phyloP scores from a whole-genome alignment of 257 asterid genomes.

The Nicotiana obtusifolia region DNA sequence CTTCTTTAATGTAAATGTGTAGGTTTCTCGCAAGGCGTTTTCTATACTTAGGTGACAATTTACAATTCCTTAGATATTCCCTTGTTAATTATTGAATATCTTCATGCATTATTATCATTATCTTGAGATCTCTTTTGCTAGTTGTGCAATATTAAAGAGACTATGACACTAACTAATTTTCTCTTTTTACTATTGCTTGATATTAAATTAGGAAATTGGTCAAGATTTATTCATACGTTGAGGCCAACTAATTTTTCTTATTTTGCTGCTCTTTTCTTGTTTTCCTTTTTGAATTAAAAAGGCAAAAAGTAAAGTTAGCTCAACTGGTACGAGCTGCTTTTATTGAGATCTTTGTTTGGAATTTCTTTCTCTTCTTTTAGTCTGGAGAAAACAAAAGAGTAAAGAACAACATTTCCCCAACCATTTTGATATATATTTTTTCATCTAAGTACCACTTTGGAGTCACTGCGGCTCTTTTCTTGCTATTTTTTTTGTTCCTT shows the following conservation, averaged over 20 bases:
- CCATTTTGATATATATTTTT: no score
- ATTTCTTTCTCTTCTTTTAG: not conserved
- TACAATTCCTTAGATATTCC: not conserved
- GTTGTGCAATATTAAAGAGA: not conserved
- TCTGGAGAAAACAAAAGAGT: not conserved
- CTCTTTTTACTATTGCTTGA: not conserved
- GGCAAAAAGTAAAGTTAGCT: not conserved
- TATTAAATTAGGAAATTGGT: not conserved
- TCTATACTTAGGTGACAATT: not conserved
- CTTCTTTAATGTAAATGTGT: conserved; percentile 2
- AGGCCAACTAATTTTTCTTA: not conserved
- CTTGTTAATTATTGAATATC: not conserved
- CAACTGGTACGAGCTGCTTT: not conserved
- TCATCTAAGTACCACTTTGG: no score
- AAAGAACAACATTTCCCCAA: not conserved
- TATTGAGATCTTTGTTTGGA: not conserved
- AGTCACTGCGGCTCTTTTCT: no score
- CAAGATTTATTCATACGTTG: not conserved
- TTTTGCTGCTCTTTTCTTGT: not conserved
- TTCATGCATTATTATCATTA: not conserved
- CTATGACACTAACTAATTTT: not conserved
- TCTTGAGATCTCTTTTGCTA: not conserved
- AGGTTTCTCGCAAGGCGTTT: not conserved
- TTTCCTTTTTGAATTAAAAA: not conserved
- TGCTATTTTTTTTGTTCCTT: not conserved